Base-by-base conservation (phyloP, 495 filamentous ascomycete species). In the Penicillium paradoxum region DNA sequence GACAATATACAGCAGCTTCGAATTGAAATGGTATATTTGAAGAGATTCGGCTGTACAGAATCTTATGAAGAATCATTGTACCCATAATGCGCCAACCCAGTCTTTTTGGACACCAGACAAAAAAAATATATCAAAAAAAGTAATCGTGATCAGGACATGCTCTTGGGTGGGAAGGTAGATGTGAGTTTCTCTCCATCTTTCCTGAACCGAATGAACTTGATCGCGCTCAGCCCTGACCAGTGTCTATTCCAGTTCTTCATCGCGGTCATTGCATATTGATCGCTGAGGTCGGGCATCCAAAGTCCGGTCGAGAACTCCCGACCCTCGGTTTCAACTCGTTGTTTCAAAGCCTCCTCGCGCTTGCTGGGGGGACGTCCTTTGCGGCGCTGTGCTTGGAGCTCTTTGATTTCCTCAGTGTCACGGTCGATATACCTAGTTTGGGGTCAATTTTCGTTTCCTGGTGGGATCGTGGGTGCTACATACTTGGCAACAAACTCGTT, bases 261-360 rank as follows among this genome's bases (percentile, higher is more conserved):
- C 48, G 61, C 70, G 45, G 66, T 59, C 34, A 88, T 49, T 52
- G 80, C 85, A 37, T 77, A 71, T 42, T 60, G 57, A 39, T 85
- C 71, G 43, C 72, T 64, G 30, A 89, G 50, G 53, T 90, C 81
- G 1, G 86, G 86, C 56, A 86, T 65, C 79, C 84, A 89, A 61
- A 95, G 95, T 0, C 93, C 93, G 24, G 84, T 87, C 41, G 82
- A 77, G 56, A 89, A 87, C 72, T 98, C 93, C 62, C 86, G 86
- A 58, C 86, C 73, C 57, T 97, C 89, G 17, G 71, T 71, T 17
- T 77, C 75, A 41, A 87, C 83, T 41, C 83, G 81, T 60, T 91
- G 83, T 55, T 78, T 81, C 21, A 97, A 71, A 4, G 87, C 69
- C 65, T 91, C 88, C 62, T 96, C 90, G 47, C 82, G 80, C 25